Evolutionary conservation across 129 eudicot species (phyloP).

Genomic region (Oenanthe sinensis): DNA sequence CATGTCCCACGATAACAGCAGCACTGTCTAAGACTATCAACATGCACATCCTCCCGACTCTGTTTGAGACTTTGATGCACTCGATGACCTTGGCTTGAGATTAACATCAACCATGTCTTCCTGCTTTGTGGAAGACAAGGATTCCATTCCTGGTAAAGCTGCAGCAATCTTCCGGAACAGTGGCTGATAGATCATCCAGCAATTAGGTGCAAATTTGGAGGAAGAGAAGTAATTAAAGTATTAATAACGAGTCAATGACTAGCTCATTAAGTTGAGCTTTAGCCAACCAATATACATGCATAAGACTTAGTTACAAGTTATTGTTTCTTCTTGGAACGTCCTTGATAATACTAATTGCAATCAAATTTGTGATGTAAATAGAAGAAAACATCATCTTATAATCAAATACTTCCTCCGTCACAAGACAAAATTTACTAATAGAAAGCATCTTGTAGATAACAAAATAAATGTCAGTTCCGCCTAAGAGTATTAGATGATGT

Average conservation of each 20-base stretch:
- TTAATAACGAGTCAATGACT: too few species aligned
- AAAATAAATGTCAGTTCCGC: too few species aligned
- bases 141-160: constrained; percentile 67
- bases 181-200: constrained; percentile 20
- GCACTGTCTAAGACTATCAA: not conserved
- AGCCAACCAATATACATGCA: too few species aligned
- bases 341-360: not conserved
- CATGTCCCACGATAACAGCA: not conserved
- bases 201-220: too few species aligned
- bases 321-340: not conserved
- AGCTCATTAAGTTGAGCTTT: too few species aligned
- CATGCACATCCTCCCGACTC: constrained; percentile 13
- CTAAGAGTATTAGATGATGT: too few species aligned
- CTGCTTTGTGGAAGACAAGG: constrained; percentile 52
- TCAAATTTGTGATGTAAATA: not conserved
- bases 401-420: too few species aligned
- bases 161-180: constrained; percentile 61
- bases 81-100: constrained; percentile 24
- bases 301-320: not conserved
- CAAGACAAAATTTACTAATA: too few species aligned
- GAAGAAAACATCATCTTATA: not conserved
- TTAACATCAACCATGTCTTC: constrained; percentile 64
- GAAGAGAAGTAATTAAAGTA: too few species aligned
- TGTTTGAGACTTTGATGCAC: not conserved
- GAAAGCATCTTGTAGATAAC: too few species aligned